Conservation (phyloP, 441 rosid species). For the Bruguiera hainesii region DNA sequence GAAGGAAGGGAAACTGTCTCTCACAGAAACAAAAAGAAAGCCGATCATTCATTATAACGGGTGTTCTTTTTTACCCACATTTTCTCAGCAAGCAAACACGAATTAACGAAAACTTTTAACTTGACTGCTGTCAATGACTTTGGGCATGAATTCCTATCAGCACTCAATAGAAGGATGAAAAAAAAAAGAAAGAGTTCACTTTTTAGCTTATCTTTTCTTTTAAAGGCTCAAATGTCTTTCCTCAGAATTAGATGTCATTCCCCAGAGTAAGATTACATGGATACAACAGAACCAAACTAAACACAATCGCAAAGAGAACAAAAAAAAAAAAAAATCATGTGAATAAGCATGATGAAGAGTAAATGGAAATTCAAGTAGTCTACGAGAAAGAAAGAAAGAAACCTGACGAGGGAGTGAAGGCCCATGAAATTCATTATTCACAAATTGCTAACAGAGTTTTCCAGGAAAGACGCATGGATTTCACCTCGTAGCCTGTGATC, state of each 20-base stretch:
- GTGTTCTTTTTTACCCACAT: not conserved
- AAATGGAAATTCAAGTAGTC: slow-evolving; percentile 1
- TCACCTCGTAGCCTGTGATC: slow-evolving; percentile 4
- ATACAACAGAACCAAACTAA: slow-evolving; percentile 10
- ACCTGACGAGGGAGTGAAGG: slow-evolving; percentile 15
- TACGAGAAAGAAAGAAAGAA: not conserved
- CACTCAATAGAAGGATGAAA: not conserved
- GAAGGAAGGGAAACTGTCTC: no score
- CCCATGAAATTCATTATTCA: slow-evolving; percentile 3
- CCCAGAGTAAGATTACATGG: not conserved
- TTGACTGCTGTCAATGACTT: not conserved
- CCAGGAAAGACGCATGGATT: slow-evolving; percentile 11
- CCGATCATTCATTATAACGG: not conserved
- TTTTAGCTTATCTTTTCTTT: not conserved
- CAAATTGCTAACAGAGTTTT: not conserved
- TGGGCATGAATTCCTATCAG: not conserved
- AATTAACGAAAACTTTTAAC: not conserved
- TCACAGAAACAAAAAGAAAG: not conserved
- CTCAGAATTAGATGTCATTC: not conserved
- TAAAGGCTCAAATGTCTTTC: not conserved
- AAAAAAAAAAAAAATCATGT: not conserved
- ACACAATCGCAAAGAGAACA: slow-evolving; percentile 16
- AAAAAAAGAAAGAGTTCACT: not conserved
- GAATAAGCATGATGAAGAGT: not conserved
- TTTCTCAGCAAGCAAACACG: slow-evolving; percentile 14